Evolutionary conservation across 1,284 basidiomycete species (phyloP).

Genomic region (Ceratobasidium sp.): DNA sequence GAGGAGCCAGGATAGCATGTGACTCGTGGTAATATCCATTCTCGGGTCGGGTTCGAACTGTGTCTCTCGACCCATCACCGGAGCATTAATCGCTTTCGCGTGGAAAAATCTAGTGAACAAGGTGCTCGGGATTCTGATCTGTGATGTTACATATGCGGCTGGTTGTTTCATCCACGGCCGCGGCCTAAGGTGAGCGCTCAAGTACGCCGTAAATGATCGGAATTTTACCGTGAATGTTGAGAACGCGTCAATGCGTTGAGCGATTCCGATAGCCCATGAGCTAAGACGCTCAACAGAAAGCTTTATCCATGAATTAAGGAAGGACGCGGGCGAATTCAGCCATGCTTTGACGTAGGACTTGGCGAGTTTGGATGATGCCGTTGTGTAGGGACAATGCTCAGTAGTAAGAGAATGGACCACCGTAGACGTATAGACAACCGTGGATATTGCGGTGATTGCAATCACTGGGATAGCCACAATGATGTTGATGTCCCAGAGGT

Average conservation of each 20-base stretch:
- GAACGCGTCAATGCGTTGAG: not conserved
- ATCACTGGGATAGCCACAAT: constrained; percentile 3
- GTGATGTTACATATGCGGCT: too few species aligned
- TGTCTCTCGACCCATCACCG: not conserved
- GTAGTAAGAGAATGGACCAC: not conserved
- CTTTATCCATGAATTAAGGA: not conserved
- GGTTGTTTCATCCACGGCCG: too few species aligned
- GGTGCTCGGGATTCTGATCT: too few species aligned
- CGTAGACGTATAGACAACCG: not conserved
- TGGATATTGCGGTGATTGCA: not conserved
- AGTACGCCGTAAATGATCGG: too few species aligned
- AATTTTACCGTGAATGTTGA: too few species aligned
- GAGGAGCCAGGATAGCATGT: constrained; percentile 6
- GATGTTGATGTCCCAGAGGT: constrained; percentile 11
- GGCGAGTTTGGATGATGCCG: not conserved
- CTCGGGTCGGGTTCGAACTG: not conserved
- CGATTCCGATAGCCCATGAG: not conserved
- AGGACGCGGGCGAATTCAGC: not conserved
- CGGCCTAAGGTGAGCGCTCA: too few species aligned
- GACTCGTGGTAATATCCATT: not conserved
- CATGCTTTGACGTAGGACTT: not conserved
- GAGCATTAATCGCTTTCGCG: too few species aligned
- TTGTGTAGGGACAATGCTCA: constrained; percentile 4
- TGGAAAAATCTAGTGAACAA: too few species aligned
- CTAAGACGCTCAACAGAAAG: not conserved